These are phyloP conservation scores for Cytospora chrysosperma DNA, from an alignment of 2,329 filamentous ascomycete species.

Conservation along the genomic window DNA sequence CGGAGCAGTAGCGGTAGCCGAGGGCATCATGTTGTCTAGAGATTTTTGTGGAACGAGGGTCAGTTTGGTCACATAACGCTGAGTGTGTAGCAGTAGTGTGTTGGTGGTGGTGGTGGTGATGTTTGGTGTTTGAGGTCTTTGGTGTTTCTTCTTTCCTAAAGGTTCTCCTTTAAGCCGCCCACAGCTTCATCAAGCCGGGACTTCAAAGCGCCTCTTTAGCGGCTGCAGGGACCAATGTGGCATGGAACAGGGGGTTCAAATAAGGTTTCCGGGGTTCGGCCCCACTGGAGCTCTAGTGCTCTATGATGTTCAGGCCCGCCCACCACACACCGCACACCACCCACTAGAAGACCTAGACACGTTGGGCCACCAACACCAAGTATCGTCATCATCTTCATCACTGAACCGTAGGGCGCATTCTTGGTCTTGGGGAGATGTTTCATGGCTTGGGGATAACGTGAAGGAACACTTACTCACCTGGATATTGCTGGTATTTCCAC, in stretches of 20 bases:
- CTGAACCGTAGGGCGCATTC: no score
- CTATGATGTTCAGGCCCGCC: no score
- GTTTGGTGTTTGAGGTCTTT: neutral
- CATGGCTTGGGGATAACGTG: fast-evolving
- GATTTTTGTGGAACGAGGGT: neutral
- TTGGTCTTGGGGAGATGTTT: neutral
- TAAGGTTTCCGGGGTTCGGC: neutral
- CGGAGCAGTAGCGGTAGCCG: neutral
- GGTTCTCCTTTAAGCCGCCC: neutral
- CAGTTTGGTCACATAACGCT: neutral
- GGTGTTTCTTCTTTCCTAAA: neutral
- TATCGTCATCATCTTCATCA: no score
- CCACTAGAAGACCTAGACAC: no score
- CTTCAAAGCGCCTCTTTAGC: neutral
- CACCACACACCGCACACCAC: neutral
- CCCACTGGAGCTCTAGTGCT: neutral
- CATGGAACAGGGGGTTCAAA: neutral
- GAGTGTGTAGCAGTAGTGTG: neutral
- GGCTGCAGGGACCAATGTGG: neutral
- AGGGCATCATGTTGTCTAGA: neutral
- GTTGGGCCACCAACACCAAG: no score
- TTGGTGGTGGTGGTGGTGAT: neutral
- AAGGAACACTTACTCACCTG: neutral
- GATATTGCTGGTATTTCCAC: neutral
- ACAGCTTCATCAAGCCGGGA: neutral